A percentile compares a stretch with the other conserved stretches of the same genome.
Evolutionary conservation across 2,329 filamentous ascomycete genomes (phyloP).

Genomic region (Xylaria sp.): DNA sequence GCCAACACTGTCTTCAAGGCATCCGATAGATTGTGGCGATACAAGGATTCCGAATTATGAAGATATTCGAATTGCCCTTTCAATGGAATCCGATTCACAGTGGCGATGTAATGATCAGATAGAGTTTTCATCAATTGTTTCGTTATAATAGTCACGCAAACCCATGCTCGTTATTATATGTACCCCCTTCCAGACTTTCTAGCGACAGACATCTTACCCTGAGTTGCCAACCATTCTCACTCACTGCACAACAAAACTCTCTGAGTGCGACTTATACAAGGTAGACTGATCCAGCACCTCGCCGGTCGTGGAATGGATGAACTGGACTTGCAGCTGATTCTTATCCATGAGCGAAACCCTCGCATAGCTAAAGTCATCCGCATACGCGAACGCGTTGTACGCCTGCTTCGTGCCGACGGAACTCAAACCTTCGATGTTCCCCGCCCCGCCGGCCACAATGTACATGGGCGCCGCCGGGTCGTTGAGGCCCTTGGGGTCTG

Average conservation of each 20-base stretch:
- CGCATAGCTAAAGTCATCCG: constrained; percentile 63
- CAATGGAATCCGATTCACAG: no score
- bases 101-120: not conserved
- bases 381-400: constrained; percentile 61
- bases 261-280: constrained; percentile 59
- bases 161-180: not conserved
- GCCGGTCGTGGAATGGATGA: constrained; percentile 60
- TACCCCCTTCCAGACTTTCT: not conserved
- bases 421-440: constrained; percentile 64
- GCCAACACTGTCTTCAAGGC: not conserved
- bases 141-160: not conserved
- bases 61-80: no score
- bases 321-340: constrained; percentile 60
- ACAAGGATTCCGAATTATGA: no score
- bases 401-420: constrained; percentile 54
- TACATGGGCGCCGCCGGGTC: constrained; percentile 61
- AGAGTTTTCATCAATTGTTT: not conserved
- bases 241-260: constrained; percentile 57
- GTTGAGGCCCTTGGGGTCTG: constrained; percentile 52
- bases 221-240: not conserved
- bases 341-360: constrained; percentile 58
- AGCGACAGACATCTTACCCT: not conserved
- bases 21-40: not conserved
- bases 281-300: constrained; percentile 58
- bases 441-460: constrained; percentile 64